A percentile compares a stretch with the other conserved stretches of the same genome.
Conservation (phyloP, 805 yeast species). For the Saccharomyces mikatae region DNA sequence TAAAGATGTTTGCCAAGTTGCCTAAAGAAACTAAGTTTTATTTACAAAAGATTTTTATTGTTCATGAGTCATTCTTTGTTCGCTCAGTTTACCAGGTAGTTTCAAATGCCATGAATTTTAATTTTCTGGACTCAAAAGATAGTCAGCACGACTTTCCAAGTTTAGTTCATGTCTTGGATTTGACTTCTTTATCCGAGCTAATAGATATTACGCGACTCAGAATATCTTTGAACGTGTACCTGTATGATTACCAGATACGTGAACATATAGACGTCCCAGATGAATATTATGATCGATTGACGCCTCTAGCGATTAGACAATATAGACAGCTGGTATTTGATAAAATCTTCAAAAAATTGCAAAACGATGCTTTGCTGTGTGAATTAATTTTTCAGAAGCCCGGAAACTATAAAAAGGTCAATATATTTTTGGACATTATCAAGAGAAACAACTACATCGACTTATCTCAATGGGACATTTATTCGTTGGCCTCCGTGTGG, state of each 20-base stretch:
- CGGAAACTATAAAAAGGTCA: slow-evolving; percentile 40
- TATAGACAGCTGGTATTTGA: slow-evolving; percentile 39
- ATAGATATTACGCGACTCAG: slow-evolving; percentile 72
- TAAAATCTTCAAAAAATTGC: slow-evolving; percentile 43
- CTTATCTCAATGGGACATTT: slow-evolving; percentile 58
- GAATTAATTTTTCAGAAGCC: slow-evolving; percentile 50
- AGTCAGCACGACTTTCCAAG: slow-evolving; percentile 30
- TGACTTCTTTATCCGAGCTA: slow-evolving; percentile 48
- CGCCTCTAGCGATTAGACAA: slow-evolving; percentile 24
- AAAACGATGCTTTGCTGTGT: slow-evolving; percentile 34
- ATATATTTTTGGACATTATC: slow-evolving; percentile 42
- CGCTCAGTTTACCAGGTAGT: slow-evolving; percentile 68
- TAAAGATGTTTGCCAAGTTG: slow-evolving; percentile 48
- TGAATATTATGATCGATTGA: slow-evolving; percentile 26
- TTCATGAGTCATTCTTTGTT: slow-evolving; percentile 87
- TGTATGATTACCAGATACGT: slow-evolving; percentile 51
- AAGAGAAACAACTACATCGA: slow-evolving; percentile 49
- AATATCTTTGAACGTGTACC: slow-evolving; percentile 66
- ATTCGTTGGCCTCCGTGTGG: slow-evolving; percentile 36
- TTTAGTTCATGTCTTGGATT: slow-evolving; percentile 37
- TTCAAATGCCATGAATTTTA: slow-evolving; percentile 50
- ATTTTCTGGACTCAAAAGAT: slow-evolving; percentile 30
- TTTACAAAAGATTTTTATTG: slow-evolving; percentile 59
- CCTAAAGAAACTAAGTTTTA: slow-evolving; percentile 47
- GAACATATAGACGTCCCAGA: slow-evolving; percentile 43